Evolutionary conservation across 805 yeast genomes (phyloP), one percentile per base, ranked within the genome.

Genomic region (Myxozyma neotropica): DNA sequence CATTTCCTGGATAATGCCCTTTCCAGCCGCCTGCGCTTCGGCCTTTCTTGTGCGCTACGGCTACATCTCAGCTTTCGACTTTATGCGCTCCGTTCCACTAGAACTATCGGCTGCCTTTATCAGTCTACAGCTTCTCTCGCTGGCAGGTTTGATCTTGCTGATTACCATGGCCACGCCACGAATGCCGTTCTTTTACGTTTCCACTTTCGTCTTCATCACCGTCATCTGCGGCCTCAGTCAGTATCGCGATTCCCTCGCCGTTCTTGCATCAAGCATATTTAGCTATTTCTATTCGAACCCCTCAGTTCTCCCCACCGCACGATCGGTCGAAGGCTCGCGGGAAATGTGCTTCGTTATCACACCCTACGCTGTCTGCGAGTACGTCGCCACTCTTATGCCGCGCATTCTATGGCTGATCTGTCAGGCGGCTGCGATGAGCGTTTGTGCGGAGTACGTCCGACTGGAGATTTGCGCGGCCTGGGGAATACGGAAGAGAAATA

Each of bases 361-460:
- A 5, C 35, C 44, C 42, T 35, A 31, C 31, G 5, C 33, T 4
- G 23, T 45, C 24, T 33, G 27, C 43, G 53, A 52, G 17, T 26
- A 51, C 38, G 33, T 38, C 8, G 23, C 36, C 10, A 33, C 51
- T 15, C 40, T 57, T 15, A 5, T 35, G 10, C 61, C 61, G 29
- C 52, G 54, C 46, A 38, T 43, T 21, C 39, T 57, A 23, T 57
- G 61, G 61, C 42, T 52, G 19, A 21, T 53, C 8, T 57, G 61
- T 50, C 61, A 57, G 46, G 48, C 61, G 8, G 53, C 57, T 10
- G 35, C 61, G 17, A 21, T 57, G 35, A 50, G 54, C 31, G 61
- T 57, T 21, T 46, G 53, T 38, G 21, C 47, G 19, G 61, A 57
- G 35, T 57, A 53, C 50, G 21, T 53, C 42, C 31, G 57, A 7